Percentiles rank a stretch among this genome's conserved stretches.
Evolutionary conservation across 2,329 filamentous ascomycete genomes (phyloP).

Genomic region (Monosporascus ibericus): DNA sequence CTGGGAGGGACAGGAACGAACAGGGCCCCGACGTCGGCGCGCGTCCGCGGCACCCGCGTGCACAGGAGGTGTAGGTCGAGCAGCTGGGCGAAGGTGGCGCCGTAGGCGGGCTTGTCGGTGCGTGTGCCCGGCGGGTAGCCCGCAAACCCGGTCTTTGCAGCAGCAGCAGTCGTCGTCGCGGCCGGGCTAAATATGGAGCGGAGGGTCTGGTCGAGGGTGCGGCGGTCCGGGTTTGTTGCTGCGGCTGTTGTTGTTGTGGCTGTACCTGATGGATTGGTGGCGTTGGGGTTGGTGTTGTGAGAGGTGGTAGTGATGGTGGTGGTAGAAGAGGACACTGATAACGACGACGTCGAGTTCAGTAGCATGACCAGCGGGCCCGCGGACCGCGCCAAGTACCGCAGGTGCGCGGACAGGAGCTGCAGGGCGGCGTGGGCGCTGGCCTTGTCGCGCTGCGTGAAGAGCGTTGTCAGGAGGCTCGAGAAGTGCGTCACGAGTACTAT

Average conservation of each 20-base stretch:
- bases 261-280: neutral
- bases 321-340: slow-evolving; percentile 6
- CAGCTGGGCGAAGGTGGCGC: slow-evolving; percentile 48
- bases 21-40: slow-evolving; percentile 32
- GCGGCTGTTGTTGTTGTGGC: neutral
- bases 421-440: slow-evolving; percentile 41
- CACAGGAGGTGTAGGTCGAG: slow-evolving; percentile 50
- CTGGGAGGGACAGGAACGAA: slow-evolving; percentile 11
- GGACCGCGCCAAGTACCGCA: slow-evolving; percentile 39
- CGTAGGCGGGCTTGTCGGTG: slow-evolving; percentile 45
- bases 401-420: slow-evolving; percentile 39
- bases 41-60: slow-evolving; percentile 34
- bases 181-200: slow-evolving; percentile 41
- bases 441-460: slow-evolving; percentile 45
- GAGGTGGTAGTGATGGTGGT: neutral
- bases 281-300: neutral
- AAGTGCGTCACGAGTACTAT: slow-evolving; percentile 52
- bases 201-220: slow-evolving; percentile 36
- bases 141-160: slow-evolving; percentile 6
- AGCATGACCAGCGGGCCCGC: slow-evolving; percentile 45
- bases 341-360: slow-evolving; percentile 43
- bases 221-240: slow-evolving; percentile 3
- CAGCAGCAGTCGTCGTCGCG: neutral
- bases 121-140: slow-evolving; percentile 14
- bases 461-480: slow-evolving; percentile 41